Evolutionary conservation across 192 early-diverging fungal species (phyloP), one percentile per base, ranked within the genome.

Genomic region (Backusella mclennaniae): DNA sequence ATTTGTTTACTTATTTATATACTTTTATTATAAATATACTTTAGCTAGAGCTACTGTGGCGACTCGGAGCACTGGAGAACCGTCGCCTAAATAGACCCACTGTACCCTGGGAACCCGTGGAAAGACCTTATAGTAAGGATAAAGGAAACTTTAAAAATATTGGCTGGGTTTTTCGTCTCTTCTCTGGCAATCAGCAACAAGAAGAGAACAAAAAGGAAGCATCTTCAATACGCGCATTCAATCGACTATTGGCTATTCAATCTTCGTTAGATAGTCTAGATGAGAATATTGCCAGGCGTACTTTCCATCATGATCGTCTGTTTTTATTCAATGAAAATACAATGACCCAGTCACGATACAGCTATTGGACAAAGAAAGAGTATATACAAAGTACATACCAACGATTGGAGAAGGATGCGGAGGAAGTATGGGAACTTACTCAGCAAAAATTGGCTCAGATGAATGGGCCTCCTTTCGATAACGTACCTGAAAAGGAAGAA

Each of bases 171-270:
- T 89, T 86, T 75, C 83, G 89, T 26, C 73, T 90, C 12, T 90
- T 90, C 26, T 87, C 86, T 33, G 89, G 89, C 35, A 84, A 89
- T 76, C 74, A 82, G 8, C 83, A 83, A 26, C 89, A 90, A 78
- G 89, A 90, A 52, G 85, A 85, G 66, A 86, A 84, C 56, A 86
- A 87, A 59, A 85, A 84, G 52, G 86, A 89, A 52, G 85, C 89
- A 0, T 80, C 86, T 2, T 82, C 86, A 9, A 84, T 88, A 44
- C 81, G 89, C 35, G 89, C 87, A 7, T 88, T 87, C 67, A 88
- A 90, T 71, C 87, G 89, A n/a, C 74, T 90, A 12, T 73, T 90
- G 14, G 89, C 86, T 5, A 89, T 90, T 77, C 89, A 90, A 73
- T 84, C 83, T 69, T 84, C 86, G 35, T 75, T 90, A 17, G 89